Conservation (phyloP, 139 green algal genomes). For the Marvania coccoides region DNA sequence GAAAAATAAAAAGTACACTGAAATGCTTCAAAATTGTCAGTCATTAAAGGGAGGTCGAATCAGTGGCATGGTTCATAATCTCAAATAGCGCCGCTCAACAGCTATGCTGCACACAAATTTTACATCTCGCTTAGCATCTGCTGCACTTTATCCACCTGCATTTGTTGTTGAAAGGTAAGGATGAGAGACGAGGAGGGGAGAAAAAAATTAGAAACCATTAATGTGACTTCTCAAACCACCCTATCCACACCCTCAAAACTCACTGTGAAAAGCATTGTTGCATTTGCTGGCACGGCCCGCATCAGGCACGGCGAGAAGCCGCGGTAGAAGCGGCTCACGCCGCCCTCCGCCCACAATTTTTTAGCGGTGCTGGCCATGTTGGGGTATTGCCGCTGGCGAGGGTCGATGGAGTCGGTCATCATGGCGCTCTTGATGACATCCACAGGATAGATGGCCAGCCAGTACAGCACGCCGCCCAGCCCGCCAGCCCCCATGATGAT, state of each 20-base stretch:
- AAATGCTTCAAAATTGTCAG: no score
- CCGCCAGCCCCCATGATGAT: conserved; percentile 45
- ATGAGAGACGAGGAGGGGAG: no score
- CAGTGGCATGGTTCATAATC: no score
- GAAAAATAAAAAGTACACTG: background rate
- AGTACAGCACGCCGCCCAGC: conserved; percentile 78
- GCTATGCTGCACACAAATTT: no score
- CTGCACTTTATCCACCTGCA: conserved; percentile 10
- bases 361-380: conserved; percentile 43
- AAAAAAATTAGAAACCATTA: no score
- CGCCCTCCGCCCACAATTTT: conserved; percentile 70
- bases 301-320: conserved; percentile 90
- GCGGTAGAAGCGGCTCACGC: conserved; percentile 78
- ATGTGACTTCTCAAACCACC: no score
- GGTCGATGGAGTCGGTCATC: conserved; percentile 77
- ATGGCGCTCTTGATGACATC: conserved; percentile 88
- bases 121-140: background rate
- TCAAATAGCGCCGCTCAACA: no score
- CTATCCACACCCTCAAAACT: no score
- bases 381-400: conserved; percentile 59
- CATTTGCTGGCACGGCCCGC: conserved; percentile 81
- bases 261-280: conserved; percentile 12
- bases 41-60: conserved; percentile 7
- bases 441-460: conserved; percentile 81
- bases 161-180: no score